phyloP scores from a whole-genome alignment of 768 basidiomycete species.

The Suillus hirtellus region DNA sequence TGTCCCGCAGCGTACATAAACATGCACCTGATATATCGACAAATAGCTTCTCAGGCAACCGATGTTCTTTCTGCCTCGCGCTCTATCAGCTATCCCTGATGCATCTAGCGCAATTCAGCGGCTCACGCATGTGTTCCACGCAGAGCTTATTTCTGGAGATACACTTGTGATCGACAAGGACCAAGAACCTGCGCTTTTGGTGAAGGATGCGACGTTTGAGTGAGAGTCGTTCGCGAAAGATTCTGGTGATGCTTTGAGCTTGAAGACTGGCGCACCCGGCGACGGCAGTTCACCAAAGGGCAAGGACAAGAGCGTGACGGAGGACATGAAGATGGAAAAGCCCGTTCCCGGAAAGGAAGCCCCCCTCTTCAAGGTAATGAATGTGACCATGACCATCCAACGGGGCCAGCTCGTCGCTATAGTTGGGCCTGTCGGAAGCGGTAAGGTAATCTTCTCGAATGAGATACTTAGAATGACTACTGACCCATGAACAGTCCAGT shows the following conservation, averaged over 20 bases:
- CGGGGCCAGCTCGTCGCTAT: conserved; percentile 62
- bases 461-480: neutral
- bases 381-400: conserved; percentile 53
- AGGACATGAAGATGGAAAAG: conserved; percentile 15
- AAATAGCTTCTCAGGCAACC: conserved; percentile 64
- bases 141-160: conserved; percentile 49
- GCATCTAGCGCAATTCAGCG: conserved; percentile 62
- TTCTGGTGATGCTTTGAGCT: neutral
- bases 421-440: conserved; percentile 71
- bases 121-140: conserved; percentile 44
- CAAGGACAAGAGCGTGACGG: conserved; percentile 8
- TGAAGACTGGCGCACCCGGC: neutral
- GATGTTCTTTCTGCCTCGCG: conserved; percentile 64
- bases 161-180: conserved; percentile 44
- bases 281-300: conserved; percentile 3
- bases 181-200: conserved; percentile 50
- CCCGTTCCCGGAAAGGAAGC: conserved; percentile 10
- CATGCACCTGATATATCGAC: neutral
- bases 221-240: conserved; percentile 49
- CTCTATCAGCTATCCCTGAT: conserved; percentile 62
- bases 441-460: conserved; percentile 42
- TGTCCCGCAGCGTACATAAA: neutral
- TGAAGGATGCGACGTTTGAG: conserved; percentile 59
- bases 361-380: conserved; percentile 45
- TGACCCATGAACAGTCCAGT: conserved; percentile 40